phyloP scores from a whole-genome alignment of 495 filamentous ascomycete species.

The Penicillium coffeae region DNA sequence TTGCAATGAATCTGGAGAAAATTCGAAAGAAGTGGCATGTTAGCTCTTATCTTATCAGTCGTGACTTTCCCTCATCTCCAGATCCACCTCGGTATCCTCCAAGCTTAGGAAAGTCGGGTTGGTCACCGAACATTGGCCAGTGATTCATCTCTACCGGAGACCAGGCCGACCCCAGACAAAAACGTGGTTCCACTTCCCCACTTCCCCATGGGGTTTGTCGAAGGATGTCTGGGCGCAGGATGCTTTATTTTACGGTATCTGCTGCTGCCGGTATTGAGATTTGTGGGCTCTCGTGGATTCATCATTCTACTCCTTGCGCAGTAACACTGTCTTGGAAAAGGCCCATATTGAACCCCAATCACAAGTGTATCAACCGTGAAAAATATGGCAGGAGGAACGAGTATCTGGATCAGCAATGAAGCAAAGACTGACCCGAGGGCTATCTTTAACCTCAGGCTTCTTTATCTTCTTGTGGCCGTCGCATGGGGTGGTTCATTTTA shows the following conservation, averaged over 20 bases:
- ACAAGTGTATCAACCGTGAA: no score
- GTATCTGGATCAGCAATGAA: constrained; percentile 23
- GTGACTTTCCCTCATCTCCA: no score
- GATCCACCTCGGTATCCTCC: no score
- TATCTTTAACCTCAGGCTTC: constrained; percentile 25
- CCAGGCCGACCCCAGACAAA: constrained; percentile 7
- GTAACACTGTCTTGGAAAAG: no score
- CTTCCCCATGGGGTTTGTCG: constrained; percentile 19
- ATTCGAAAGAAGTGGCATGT: neutral
- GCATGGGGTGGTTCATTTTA: constrained; percentile 32
- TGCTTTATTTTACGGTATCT: neutral
- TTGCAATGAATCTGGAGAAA: neutral
- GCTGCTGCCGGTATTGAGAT: neutral
- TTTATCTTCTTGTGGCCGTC: constrained; percentile 20
- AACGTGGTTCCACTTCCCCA: constrained; percentile 10
- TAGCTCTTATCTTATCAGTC: constrained; percentile 9
- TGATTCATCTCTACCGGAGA: neutral
- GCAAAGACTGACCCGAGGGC: constrained; percentile 21
- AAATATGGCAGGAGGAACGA: constrained; percentile 27
- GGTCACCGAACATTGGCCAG: constrained; percentile 6
- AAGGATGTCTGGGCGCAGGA: constrained; percentile 1
- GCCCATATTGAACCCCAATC: no score
- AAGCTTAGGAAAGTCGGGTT: constrained; percentile 4
- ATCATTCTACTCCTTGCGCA: no score
- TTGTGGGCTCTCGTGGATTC: neutral